A percentile compares a stretch with the other conserved stretches of the same genome.
Conservation (phyloP, 169 alveolate genomes). For the Eimeria acervulina region DNA sequence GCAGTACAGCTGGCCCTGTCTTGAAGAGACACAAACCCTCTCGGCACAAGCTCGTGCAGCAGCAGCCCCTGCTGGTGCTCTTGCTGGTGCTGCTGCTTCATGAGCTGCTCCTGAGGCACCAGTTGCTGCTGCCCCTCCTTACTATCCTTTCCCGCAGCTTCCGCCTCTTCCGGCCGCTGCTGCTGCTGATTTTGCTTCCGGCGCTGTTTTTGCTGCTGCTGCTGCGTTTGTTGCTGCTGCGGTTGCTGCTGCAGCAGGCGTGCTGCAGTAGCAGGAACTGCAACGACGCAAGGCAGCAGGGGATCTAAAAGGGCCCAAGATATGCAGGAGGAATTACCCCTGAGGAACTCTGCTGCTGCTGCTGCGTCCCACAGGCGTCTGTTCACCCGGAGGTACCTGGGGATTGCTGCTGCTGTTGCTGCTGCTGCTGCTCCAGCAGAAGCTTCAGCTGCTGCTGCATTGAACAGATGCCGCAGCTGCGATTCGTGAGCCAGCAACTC, state of each 20-base stretch:
- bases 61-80: constrained; percentile 17
- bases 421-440: constrained; percentile 1
- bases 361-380: constrained; percentile 26
- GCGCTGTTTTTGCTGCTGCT: not conserved
- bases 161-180: not conserved
- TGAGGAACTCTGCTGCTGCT: constrained; percentile 40
- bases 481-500: constrained; percentile 7
- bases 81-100: not conserved
- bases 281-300: constrained; percentile 26
- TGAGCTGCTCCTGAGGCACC: not conserved
- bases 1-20: constrained; percentile 86
- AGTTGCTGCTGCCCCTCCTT: not conserved
- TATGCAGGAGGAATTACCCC: not conserved
- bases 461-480: constrained; percentile 33
- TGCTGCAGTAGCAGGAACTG: constrained; percentile 53
- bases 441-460: not conserved
- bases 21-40: constrained; percentile 78
- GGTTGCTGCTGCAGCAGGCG: constrained; percentile 28
- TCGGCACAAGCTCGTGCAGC: constrained; percentile 72
- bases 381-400: constrained; percentile 32
- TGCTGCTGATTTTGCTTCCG: not conserved
- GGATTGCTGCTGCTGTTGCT: constrained; percentile 54
- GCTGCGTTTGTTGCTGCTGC: not conserved
- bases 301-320: constrained; percentile 4
- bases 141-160: not conserved